These are phyloP conservation scores for Olyra latifolia DNA, from an alignment of 176 grass and related monocot genomes.

Conservation along the genomic window DNA sequence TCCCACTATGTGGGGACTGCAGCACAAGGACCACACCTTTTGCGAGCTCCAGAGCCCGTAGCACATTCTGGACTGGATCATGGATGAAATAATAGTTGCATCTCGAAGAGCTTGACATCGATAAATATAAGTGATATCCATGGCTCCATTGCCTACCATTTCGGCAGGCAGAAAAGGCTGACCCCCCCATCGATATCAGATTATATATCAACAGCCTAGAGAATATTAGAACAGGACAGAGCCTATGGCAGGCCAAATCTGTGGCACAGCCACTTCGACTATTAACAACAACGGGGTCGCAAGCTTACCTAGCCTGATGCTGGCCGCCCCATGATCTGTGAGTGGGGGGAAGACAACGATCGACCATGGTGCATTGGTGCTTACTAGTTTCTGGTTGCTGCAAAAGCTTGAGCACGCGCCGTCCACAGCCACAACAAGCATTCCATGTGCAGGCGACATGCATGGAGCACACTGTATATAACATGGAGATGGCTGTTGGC, in stretches of 20 bases:
- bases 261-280: conserved; percentile 21
- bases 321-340: conserved; percentile 43
- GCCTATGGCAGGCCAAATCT: conserved; percentile 15
- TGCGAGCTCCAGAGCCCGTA: neutral
- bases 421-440: conserved; percentile 26
- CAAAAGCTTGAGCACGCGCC: neutral
- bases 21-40: conserved; percentile 22
- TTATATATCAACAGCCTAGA: neutral
- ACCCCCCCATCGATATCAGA: neutral
- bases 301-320: neutral
- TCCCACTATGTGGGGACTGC: neutral
- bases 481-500: neutral
- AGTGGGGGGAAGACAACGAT: conserved; percentile 8
- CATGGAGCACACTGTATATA: neutral
- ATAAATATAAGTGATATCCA: neutral
- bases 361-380: neutral
- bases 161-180: neutral
- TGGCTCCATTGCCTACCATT: conserved; percentile 27
- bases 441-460: neutral
- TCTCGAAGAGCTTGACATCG: neutral
- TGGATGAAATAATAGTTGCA: neutral
- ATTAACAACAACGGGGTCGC: neutral
- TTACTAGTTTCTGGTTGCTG: neutral
- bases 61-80: conserved; percentile 17
- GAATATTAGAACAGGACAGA: conserved; percentile 14